Conservation (phyloP, 768 basidiomycete genomes). For the Tylopilus vinaceipallidus region DNA sequence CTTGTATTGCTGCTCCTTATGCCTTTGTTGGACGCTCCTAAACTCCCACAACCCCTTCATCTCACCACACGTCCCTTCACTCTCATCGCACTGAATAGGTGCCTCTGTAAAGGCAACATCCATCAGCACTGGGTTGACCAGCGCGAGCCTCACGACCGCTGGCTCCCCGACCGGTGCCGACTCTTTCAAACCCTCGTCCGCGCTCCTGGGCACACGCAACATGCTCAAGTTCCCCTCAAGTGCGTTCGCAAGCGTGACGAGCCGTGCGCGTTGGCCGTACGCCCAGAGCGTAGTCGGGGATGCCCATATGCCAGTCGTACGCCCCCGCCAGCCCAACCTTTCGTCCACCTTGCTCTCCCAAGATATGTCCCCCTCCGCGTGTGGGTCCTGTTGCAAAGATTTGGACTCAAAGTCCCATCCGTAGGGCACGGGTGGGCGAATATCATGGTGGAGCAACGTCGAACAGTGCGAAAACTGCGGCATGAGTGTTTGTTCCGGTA, state of each 20-base stretch:
- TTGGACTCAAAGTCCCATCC: conserved; percentile 45
- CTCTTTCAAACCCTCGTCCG: not conserved
- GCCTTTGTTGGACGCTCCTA: conserved; percentile 39
- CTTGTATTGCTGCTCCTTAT: conserved; percentile 56
- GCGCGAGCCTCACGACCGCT: conserved; percentile 34
- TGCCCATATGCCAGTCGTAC: conserved; percentile 63
- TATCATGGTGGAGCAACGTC: conserved; percentile 53
- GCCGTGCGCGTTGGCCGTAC: conserved; percentile 46
- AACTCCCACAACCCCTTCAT: conserved; percentile 51
- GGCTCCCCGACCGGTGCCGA: conserved; percentile 36
- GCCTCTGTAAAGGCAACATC: conserved; percentile 57
- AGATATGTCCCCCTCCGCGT: conserved; percentile 43
- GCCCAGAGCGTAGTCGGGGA: conserved; percentile 42
- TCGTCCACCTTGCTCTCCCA: conserved; percentile 67
- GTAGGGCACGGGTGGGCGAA: conserved; percentile 48
- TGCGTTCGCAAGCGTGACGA: conserved; percentile 45
- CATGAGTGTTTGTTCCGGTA: conserved; percentile 39
- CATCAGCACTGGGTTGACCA: conserved; percentile 53
- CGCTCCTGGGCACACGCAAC: conserved; percentile 30
- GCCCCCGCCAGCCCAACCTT: conserved; percentile 69
- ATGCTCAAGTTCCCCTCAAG: conserved; percentile 39
- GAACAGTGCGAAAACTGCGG: conserved; percentile 55
- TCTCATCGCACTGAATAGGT: conserved; percentile 41
- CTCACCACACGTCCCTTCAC: conserved; percentile 35
- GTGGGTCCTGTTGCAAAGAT: not conserved